Base-by-base conservation (phyloP, 2,329 filamentous ascomycete species). In the Macrophomina tecta region DNA sequence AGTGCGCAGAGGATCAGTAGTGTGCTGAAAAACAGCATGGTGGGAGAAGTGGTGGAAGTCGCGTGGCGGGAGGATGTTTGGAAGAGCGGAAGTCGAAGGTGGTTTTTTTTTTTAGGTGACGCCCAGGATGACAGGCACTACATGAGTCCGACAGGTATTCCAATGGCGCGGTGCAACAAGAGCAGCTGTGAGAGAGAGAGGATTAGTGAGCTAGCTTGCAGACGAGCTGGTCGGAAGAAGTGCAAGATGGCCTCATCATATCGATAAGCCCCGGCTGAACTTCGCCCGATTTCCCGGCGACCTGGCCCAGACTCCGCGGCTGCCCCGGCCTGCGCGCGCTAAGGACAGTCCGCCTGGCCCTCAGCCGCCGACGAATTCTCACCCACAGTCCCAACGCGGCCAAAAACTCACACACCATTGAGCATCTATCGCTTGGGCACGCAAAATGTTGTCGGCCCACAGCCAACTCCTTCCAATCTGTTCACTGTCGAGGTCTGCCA, bases 1-100 rank as follows among this genome's bases (percentile, higher is more conserved):
- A 85, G 70, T 68, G 76, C 79, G 52, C 81, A 74, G 65, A 83
- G 71, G 30, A 82, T 72, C 64, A 83, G 72, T 12, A 67, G 48
- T 2, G 58, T 40, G 48, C 48, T 67, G 65, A 67, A 67, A 40
- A 62, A 67, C 32, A 67, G 65, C 65, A 67, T 67, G 48, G n/a
- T 56, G 36, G 45, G 6, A 36, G 18, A 46, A 7, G 45, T 55
- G 34, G 40, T 28, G 8, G 30, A 11, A 42, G 36, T 8, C 18
- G n/a, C 34, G 23, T 12, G 34, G 40, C 40, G 55, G 23, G 16
- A 36, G 38, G 38, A 45, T 16, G 12, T n/a, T 23, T n/a, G 5
- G 12, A 14, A 5, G 8, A 18, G 16, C 11, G 42, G 16, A n/a
- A n/a, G 42, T 14, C 5, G 42, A 14, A 14, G 42, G 42, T 14